A percentile compares a stretch with the other conserved stretches of the same genome.
Evolutionary conservation across 1,139 yeast genomes (phyloP).

Genomic region (Blastobotrys proliferans): DNA sequence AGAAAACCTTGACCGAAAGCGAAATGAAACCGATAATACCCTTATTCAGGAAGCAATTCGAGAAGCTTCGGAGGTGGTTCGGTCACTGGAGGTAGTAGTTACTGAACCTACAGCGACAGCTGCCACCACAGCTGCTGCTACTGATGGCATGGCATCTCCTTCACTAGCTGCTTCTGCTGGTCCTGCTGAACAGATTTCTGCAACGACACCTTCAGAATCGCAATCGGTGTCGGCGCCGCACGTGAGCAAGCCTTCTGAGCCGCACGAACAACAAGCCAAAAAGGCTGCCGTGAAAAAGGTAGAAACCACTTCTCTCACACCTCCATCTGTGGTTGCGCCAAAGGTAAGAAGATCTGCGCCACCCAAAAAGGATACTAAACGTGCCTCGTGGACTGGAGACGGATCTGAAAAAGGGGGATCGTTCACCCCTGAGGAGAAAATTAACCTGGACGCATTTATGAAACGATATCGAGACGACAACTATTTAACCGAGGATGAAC

Average conservation of each 20-base stretch:
- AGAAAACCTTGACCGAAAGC: slow-evolving; percentile 4
- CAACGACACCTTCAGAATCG: too few species aligned
- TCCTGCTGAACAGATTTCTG: too few species aligned
- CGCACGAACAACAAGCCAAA: too few species aligned
- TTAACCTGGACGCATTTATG: slow-evolving; percentile 68
- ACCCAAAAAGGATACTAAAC: slow-evolving; percentile 9
- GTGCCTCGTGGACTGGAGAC: slow-evolving; percentile 27
- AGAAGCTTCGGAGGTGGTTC: slow-evolving; percentile 29
- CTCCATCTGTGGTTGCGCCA: not conserved
- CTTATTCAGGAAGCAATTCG: slow-evolving; percentile 28
- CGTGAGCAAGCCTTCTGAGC: too few species aligned
- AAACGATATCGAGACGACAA: slow-evolving; percentile 61
- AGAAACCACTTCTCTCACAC: not conserved
- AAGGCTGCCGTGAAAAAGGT: not conserved
- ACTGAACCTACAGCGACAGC: not conserved
- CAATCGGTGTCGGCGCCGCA: too few species aligned
- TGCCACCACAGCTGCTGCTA: slow-evolving; percentile 1
- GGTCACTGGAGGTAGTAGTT: slow-evolving; percentile 15
- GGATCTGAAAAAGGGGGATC: slow-evolving; percentile 40
- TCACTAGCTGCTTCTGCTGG: too few species aligned
- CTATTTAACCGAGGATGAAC: slow-evolving; percentile 58
- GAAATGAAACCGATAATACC: slow-evolving; percentile 17
- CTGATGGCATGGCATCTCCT: too few species aligned
- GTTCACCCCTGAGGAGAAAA: slow-evolving; percentile 62
- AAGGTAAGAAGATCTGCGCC: too few species aligned